Base-by-base conservation (phyloP, 2,329 filamentous ascomycete species). In the Clarireedia homoeocarpa region DNA sequence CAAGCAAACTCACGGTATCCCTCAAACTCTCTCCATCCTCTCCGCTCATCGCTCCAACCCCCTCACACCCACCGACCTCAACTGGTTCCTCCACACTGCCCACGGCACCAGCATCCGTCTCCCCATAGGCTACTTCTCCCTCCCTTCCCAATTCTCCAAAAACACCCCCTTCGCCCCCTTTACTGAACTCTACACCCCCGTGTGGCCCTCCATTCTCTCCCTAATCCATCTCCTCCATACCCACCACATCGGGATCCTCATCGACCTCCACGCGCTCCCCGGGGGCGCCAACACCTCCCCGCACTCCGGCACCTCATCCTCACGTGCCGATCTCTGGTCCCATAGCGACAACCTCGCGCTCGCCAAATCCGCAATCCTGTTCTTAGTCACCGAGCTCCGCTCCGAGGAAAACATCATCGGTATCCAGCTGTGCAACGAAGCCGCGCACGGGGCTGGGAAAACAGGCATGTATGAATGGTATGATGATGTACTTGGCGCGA, bases 81-180 rank as follows among this genome's bases (percentile, higher is more conserved):
- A 73, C 15, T 83, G 77, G 75, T 71, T 84, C 24, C 71, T 70
- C 5, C 73, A 75, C 15, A 69, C 74, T 26, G 80, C 77, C 2
- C 76, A 74, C 51, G 80, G 79, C 61, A 83, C 78, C 4, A 77
- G 77, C 15, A 74, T 84, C 44, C 75, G 81, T n/a, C 66, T 85
- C 17, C 81, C 81, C 0, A 77, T 85, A 52, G 81, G 81, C 3
- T 83, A 81, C 66, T 84, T 77, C 64, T 78, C 76, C 4, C 72
- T 84, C 5, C 79, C 78, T 0, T 72, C 74, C 0, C 65, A 71
- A 1, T 82, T 77, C 62, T 78, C 76, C 57, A 62, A 69, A 10
- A 71, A 71, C 2, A 83, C 80, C 1, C 73, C 76, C 0, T 84
- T 83, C 66, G 73, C 76, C 30, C 62, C 59, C 20, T 68, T 72